Conservation (phyloP, 1,284 basidiomycete species). For the Termitomyces sp. region DNA sequence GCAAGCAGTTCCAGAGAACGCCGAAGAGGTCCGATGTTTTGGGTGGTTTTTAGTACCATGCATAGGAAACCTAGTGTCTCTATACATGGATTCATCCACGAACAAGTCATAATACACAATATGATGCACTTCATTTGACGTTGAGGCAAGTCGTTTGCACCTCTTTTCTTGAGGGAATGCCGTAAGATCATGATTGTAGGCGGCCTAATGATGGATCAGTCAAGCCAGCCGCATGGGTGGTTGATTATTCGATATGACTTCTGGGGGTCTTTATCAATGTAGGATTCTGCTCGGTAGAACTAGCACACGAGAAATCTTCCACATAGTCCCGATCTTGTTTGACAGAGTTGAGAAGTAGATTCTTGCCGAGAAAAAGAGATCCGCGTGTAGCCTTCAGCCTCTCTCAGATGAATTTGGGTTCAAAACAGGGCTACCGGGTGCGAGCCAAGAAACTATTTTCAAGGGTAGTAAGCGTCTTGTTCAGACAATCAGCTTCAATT, state of each 20-base stretch:
- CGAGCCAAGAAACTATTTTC: not conserved
- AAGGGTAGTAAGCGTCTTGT: not conserved
- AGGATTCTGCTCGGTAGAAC: not conserved
- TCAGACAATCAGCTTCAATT: not conserved
- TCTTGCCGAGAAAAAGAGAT: not conserved
- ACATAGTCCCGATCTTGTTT: not conserved
- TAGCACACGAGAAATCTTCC: not conserved
- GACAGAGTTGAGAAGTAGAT: not conserved
- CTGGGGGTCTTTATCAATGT: not conserved
- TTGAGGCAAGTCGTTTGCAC: not conserved
- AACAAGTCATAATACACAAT: not conserved
- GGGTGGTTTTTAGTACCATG: not conserved
- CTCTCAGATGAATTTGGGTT: not conserved
- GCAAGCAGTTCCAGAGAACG: not conserved
- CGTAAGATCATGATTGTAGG: not conserved
- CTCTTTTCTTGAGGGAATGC: not conserved
- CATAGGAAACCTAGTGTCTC: not conserved
- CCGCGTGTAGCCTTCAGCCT: not conserved
- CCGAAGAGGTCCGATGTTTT: not conserved
- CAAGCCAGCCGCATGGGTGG: not conserved
- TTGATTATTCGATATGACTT: not conserved
- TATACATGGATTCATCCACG: not conserved
- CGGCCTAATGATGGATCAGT: not conserved
- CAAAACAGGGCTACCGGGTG: not conserved
- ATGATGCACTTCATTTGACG: not conserved